Base-by-base conservation (phyloP, 805 yeast species). In the Priceomyces melissophilus region DNA sequence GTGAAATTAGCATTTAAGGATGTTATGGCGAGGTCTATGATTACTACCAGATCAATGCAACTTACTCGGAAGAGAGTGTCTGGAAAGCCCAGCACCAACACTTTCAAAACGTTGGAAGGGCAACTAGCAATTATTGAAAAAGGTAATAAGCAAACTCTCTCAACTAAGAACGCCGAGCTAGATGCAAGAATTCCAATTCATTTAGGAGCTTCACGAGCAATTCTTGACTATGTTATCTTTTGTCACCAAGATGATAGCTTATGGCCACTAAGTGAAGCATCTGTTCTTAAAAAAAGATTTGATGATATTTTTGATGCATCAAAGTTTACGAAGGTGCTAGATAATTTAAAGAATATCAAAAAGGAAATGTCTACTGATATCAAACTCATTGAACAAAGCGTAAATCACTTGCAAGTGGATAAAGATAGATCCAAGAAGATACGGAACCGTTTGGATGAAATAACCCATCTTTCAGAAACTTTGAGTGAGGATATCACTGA, bases 291-390 rank as follows among this genome's bases (percentile, higher is more conserved):
- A 63, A 90, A 90, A 63, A 76, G 91, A 39, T 95, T 93, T 54
- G 99, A 93, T 60, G 99, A 93, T 61, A 91, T 93, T 7, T 93
- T 93, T 55, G 97, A 93, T 62, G 96, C 97, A 0, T 78, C 88
- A 50, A 89, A 87, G 59, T 95, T 86, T 55, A 88, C 96, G 1
- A 91, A 87, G 56, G 96, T 93, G 0, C 67, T 93, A 29, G 96
- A 90, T 43, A 79, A 78, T 40, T 70, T 93, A 53, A 90, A 89
- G 55, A 60, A 59, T 1, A 77, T 89, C 32, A 78, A 85, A 39
- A 91, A 90, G 53, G 95, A 87, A 33, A 78, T 87, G 76, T 67
- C 80, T 9, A 67, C 73, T 1, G 96, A 89, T 44, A 82, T 87
- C 29, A 85, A 82, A 53, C 60, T 91, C 8, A 69, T 89, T 35